phyloP scores from a whole-genome alignment of 2,329 filamentous ascomycete species.

The Endothia cerciana region DNA sequence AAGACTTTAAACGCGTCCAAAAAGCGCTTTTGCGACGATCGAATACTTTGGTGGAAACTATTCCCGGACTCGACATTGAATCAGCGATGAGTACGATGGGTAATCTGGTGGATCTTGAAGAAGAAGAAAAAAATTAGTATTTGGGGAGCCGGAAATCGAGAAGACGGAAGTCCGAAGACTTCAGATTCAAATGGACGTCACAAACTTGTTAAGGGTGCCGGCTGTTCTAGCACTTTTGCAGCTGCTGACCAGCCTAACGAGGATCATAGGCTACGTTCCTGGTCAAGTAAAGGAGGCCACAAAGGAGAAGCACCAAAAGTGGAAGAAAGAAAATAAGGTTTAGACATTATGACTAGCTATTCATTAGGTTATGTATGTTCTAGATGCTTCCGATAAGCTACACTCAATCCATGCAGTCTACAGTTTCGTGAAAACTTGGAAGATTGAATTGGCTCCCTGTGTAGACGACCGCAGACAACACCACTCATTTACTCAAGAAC shows the following conservation, averaged over 20 bases:
- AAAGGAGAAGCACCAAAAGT: no score
- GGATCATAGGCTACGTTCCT: background rate
- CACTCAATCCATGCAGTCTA: no score
- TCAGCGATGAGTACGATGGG: background rate
- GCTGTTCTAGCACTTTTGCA: conserved; percentile 6
- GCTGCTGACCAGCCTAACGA: background rate
- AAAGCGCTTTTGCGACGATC: background rate
- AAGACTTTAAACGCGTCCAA: background rate
- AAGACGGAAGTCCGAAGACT: background rate
- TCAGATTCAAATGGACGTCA: background rate
- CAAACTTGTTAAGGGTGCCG: conserved; percentile 8
- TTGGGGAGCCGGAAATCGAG: background rate
- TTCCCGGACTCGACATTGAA: background rate
- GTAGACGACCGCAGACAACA: no score
- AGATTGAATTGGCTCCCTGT: no score
- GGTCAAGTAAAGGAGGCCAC: background rate
- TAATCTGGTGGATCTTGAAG: background rate
- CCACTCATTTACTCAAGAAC: no score
- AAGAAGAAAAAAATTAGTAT: background rate
- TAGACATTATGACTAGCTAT: no score
- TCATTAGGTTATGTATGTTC: no score
- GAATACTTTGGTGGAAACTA: background rate
- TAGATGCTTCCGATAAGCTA: no score
- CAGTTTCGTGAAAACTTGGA: no score
- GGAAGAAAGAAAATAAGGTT: background rate